Evolutionary conservation across 352 stramenopile genomes (phyloP).

Genomic region (Phytophthora megakarya): DNA sequence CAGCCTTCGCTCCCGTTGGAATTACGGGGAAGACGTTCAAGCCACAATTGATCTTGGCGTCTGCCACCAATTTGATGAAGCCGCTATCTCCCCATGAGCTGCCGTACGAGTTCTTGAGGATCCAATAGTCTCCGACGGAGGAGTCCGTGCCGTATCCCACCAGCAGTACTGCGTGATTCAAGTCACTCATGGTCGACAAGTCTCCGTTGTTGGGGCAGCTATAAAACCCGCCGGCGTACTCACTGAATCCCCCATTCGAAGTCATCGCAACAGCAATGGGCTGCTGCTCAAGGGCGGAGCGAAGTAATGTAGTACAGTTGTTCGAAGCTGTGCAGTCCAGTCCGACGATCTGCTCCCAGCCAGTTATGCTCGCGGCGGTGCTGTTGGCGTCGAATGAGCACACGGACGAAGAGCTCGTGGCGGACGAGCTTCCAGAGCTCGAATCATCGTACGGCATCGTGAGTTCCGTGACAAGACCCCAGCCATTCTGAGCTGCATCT

Average conservation of each 20-base stretch:
- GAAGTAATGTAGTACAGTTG: conserved; percentile 60
- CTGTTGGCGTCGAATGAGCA: conserved; percentile 19
- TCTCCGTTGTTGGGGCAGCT: conserved; percentile 69
- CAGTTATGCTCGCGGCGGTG: conserved; percentile 69
- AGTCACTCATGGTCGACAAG: conserved; percentile 65
- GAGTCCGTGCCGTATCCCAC: conserved; percentile 75
- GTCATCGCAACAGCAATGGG: conserved; percentile 82
- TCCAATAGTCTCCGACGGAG: conserved; percentile 74
- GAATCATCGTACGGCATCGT: conserved; percentile 79
- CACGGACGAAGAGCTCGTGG: conserved; percentile 21
- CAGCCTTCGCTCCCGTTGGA: conserved; percentile 56
- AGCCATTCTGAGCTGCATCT: conserved; percentile 67
- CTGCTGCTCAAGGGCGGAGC: conserved; percentile 58
- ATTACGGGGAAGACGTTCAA: conserved; percentile 83
- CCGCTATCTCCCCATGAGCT: conserved; percentile 68
- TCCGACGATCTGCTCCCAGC: conserved; percentile 70
- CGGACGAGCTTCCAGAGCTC: conserved; percentile 29
- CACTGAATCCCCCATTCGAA: conserved; percentile 70
- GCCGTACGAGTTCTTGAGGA: conserved; percentile 86
- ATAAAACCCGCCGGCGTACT: conserved; percentile 76
- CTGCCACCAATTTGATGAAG: conserved; percentile 68
- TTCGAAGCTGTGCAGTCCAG: conserved; percentile 57
- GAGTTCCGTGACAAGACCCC: conserved; percentile 70
- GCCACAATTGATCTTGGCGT: conserved; percentile 78
- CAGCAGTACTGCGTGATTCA: conserved; percentile 81